Conservation (phyloP, 2,329 filamentous ascomycete genomes). For the Teratosphaeria viscida region DNA sequence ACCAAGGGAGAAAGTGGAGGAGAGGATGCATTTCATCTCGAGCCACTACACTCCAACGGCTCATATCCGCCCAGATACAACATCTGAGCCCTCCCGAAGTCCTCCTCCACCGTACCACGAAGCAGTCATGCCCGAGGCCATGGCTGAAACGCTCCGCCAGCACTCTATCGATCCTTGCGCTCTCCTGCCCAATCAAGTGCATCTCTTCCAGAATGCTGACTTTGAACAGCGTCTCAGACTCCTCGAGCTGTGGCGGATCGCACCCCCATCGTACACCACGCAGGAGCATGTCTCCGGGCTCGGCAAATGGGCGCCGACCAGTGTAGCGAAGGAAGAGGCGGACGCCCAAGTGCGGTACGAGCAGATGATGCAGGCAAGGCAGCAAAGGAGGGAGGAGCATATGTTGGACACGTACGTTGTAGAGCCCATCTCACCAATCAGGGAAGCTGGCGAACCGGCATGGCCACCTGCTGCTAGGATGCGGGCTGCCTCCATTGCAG, state of each 20-base stretch:
- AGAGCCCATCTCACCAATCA: conserved; percentile 17
- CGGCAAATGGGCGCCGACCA: conserved; percentile 49
- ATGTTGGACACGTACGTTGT: conserved; percentile 17
- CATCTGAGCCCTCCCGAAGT: conserved; percentile 21
- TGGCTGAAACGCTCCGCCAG: conserved; percentile 43
- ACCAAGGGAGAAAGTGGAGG: conserved; percentile 3
- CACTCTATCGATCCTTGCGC: conserved; percentile 60
- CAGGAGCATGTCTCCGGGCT: conserved; percentile 25
- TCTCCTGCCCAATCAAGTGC: conserved; percentile 63
- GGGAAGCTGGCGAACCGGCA: conserved; percentile 14
- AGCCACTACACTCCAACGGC: conserved; percentile 78
- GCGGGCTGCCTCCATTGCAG: conserved; percentile 19
- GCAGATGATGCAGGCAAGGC: conserved; percentile 24
- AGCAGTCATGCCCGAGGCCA: conserved; percentile 17
- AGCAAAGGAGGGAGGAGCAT: conserved; percentile 10
- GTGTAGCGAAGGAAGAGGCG: conserved; percentile 44
- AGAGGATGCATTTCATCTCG: conserved; percentile 59
- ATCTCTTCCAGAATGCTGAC: conserved; percentile 68
- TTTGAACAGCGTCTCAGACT: conserved; percentile 61
- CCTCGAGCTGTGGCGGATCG: conserved; percentile 77
- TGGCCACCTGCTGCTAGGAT: conserved; percentile 20
- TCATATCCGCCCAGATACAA: conserved; percentile 45
- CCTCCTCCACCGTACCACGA: conserved; percentile 23
- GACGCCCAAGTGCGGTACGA: conserved; percentile 52
- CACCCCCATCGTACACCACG: conserved; percentile 50